Evolutionary conservation across 2,329 filamentous ascomycete species (phyloP).

Genomic region (Penicillium italicum): DNA sequence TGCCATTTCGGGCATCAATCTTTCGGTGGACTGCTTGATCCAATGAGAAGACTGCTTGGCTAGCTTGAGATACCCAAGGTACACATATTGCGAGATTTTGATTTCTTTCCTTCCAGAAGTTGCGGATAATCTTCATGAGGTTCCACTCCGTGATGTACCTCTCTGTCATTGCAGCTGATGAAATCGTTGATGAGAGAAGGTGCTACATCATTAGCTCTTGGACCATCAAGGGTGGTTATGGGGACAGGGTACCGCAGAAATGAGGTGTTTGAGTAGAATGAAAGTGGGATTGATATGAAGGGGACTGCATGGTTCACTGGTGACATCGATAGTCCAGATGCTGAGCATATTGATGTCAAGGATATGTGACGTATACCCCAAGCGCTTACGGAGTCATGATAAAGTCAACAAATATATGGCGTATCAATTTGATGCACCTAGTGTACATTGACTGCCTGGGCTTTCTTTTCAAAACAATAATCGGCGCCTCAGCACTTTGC

Average conservation of each 20-base stretch:
- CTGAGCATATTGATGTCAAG: neutral
- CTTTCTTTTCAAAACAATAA: neutral
- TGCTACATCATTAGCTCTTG: neutral
- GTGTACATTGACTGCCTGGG: neutral
- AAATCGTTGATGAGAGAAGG: conserved; percentile 49
- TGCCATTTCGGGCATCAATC: neutral
- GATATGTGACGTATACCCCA: conserved; percentile 8
- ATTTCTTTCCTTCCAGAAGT: conserved; percentile 10
- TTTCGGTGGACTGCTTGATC: neutral
- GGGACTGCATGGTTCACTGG: conserved; percentile 1
- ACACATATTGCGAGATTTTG: conserved; percentile 8
- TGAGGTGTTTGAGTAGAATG: conserved; percentile 6
- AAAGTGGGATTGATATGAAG: neutral
- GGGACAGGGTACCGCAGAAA: conserved; percentile 56
- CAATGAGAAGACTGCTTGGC: neutral
- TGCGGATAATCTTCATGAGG: conserved; percentile 2
- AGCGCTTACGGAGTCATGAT: neutral
- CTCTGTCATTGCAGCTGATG: conserved; percentile 50
- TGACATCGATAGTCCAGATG: neutral
- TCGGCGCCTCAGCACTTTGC: neutral
- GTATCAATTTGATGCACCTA: too few species aligned
- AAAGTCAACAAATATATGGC: neutral
- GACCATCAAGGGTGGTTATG: conserved; percentile 49
- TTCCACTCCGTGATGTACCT: conserved; percentile 29
- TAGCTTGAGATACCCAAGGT: conserved; percentile 4